Evolutionary conservation across 2,329 filamentous ascomycete species (phyloP).

Genomic region (Penicillium olsonii): DNA sequence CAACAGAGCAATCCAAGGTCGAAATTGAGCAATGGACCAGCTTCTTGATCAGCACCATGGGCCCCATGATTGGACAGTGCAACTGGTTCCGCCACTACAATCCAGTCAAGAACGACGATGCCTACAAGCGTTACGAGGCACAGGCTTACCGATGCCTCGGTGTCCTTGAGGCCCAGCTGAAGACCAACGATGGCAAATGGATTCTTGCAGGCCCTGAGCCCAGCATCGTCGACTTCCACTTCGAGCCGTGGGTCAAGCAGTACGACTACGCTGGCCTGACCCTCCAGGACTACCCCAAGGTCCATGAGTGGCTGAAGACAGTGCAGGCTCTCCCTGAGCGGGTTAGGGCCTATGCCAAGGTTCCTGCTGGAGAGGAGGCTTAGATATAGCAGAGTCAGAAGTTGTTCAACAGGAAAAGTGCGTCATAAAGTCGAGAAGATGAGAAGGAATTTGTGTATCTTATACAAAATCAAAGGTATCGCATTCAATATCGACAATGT

Average conservation of each 20-base stretch:
- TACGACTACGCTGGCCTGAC: slow-evolving; percentile 15
- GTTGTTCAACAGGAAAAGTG: no score
- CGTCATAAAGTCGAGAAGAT: no score
- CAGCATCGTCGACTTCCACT: slow-evolving; percentile 47
- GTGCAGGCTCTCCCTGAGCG: slow-evolving; percentile 28
- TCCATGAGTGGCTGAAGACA: slow-evolving; percentile 33
- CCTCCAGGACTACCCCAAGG: slow-evolving; percentile 30
- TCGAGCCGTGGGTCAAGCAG: slow-evolving; percentile 46
- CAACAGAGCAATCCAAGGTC: slow-evolving; percentile 41
- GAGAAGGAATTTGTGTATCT: no score
- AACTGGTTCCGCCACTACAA: slow-evolving; percentile 48
- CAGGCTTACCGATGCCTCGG: slow-evolving; percentile 48
- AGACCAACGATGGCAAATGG: slow-evolving; percentile 34
- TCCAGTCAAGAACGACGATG: slow-evolving; percentile 45
- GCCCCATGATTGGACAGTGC: slow-evolving; percentile 53
- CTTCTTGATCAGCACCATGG: slow-evolving; percentile 51
- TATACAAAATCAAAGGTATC: no score
- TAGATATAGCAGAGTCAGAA: no score
- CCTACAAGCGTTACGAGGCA: slow-evolving; percentile 48
- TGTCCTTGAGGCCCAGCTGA: slow-evolving; percentile 46
- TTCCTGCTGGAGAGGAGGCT: no score
- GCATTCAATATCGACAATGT: no score
- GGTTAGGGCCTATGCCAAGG: no score
- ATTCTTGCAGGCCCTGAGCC: slow-evolving; percentile 48
- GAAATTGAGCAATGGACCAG: slow-evolving; percentile 53